A percentile compares a stretch with the other conserved stretches of the same genome.
Evolutionary conservation across 208 protist species (phyloP).

Genomic region (Leishmania mexicana): DNA sequence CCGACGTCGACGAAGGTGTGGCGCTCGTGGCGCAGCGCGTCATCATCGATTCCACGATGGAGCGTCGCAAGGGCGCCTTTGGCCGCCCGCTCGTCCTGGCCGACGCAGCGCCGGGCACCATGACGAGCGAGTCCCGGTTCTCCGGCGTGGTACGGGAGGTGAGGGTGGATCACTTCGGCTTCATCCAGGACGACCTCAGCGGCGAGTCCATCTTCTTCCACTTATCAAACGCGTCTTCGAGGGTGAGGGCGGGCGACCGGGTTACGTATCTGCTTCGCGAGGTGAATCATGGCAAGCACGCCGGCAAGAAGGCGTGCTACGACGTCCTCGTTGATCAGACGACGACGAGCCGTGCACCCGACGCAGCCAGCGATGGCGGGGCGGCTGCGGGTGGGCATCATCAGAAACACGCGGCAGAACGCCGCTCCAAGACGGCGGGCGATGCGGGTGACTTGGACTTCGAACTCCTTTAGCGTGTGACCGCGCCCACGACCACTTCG

Average conservation of each 20-base stretch:
- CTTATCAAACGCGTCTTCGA: slow-evolving; percentile 31
- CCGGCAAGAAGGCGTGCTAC: slow-evolving; percentile 69
- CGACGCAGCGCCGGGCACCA: slow-evolving; percentile 14
- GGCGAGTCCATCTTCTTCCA: slow-evolving; percentile 88
- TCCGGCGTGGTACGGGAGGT: slow-evolving; percentile 60
- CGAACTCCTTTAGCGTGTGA: slow-evolving; percentile 2
- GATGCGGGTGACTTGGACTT: slow-evolving; percentile 14
- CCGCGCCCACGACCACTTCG: not conserved
- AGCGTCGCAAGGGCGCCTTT: slow-evolving; percentile 28
- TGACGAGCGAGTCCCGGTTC: slow-evolving; percentile 36
- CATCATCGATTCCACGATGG: slow-evolving; percentile 54
- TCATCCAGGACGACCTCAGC: slow-evolving; percentile 63
- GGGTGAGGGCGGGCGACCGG: slow-evolving; percentile 45
- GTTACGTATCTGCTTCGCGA: slow-evolving; percentile 72
- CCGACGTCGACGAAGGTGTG: slow-evolving; percentile 1
- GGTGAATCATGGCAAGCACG: slow-evolving; percentile 59
- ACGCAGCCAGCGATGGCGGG: not conserved
- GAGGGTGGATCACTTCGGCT: slow-evolving; percentile 52
- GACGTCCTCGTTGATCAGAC: slow-evolving; percentile 30
- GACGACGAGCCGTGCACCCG: not conserved
- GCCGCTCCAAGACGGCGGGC: not conserved
- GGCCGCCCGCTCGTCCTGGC: slow-evolving; percentile 13
- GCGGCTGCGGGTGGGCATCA: not conserved
- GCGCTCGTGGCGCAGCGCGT: slow-evolving; percentile 24
- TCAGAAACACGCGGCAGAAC: not conserved